Conservation (phyloP, 1,284 basidiomycete genomes). For the Ganoderma sinense region DNA sequence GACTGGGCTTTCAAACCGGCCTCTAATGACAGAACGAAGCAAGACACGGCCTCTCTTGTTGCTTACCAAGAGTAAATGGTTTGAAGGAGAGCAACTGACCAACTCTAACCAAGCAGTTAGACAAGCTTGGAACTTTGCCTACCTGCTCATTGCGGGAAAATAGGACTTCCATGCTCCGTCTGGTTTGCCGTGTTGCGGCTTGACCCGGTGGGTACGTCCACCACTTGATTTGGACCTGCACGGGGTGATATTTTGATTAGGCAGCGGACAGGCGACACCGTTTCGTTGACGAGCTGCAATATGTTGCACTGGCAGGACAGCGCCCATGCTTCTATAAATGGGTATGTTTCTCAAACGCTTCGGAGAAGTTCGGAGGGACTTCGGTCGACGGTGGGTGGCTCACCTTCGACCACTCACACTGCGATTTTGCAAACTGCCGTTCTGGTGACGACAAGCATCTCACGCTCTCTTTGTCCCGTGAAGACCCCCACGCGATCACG, state of each 20-base stretch:
- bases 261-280: background rate
- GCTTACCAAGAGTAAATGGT: too few species aligned
- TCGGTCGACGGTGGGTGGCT: background rate
- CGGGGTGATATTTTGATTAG: background rate
- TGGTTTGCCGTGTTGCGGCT: background rate
- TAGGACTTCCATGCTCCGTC: background rate
- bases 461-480: background rate
- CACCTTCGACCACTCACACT: too few species aligned
- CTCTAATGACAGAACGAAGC: too few species aligned
- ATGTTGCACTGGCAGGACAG: background rate
- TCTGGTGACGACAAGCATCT: too few species aligned
- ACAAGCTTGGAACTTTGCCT: background rate
- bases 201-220: background rate
- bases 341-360: background rate
- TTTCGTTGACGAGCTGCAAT: background rate
- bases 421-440: too few species aligned
- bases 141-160: background rate
- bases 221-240: background rate
- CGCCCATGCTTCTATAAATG: background rate
- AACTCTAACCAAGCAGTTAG: background rate
- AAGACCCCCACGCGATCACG: background rate
- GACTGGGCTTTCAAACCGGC: too few species aligned
- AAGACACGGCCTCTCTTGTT: too few species aligned
- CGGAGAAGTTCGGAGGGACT: background rate
- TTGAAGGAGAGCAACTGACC: too few species aligned